These are phyloP conservation scores for Plasmodium malariae DNA, from an alignment of 169 alveolate species.

Conservation along the genomic window DNA sequence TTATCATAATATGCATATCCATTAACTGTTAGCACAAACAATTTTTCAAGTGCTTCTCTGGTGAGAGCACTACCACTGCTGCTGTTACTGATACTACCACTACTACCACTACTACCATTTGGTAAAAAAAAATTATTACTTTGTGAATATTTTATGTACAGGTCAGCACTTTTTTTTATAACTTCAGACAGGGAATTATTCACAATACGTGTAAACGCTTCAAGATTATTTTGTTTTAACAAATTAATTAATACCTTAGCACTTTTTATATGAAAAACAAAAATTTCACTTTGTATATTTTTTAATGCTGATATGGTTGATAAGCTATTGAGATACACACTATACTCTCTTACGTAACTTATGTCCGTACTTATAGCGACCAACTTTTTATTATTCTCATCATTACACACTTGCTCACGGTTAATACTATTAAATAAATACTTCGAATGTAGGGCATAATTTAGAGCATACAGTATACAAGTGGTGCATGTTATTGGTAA, in stretches of 20 bases:
- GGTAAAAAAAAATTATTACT: no score
- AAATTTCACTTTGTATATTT: slow-evolving; percentile 40
- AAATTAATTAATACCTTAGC: slow-evolving; percentile 18
- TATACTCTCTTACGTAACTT: slow-evolving; percentile 30
- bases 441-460: slow-evolving; percentile 36
- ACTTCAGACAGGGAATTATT: slow-evolving; percentile 24
- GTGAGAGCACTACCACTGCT: neutral
- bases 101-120: no score
- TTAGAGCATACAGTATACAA: slow-evolving; percentile 38
- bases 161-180: slow-evolving; percentile 18
- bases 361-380: slow-evolving; percentile 13
- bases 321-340: slow-evolving; percentile 35
- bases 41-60: neutral
- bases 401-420: slow-evolving; percentile 19
- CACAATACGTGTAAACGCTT: slow-evolving; percentile 6
- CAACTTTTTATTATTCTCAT: slow-evolving; percentile 17
- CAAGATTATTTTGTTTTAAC: slow-evolving; percentile 7
- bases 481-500: slow-evolving; percentile 34
- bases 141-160: slow-evolving; percentile 15
- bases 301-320: slow-evolving; percentile 13
- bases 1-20: slow-evolving; percentile 47
- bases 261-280: slow-evolving; percentile 36
- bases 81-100: neutral
- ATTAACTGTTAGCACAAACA: slow-evolving; percentile 26
- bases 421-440: slow-evolving; percentile 13